Conservation (phyloP, 139 green algal species). For the Chlamydomonas applanata region DNA sequence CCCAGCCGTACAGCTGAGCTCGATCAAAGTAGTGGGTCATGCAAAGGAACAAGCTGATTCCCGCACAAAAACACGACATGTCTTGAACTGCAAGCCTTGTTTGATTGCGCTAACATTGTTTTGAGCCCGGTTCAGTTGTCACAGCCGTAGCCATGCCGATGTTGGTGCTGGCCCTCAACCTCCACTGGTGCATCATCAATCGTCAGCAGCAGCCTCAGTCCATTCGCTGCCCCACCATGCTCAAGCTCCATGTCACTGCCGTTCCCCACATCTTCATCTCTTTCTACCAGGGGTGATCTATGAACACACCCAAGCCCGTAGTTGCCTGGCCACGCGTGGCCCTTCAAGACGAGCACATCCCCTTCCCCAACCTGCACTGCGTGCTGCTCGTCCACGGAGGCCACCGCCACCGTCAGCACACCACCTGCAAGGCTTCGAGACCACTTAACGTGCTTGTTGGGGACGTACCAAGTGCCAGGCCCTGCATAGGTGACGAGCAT, state of each 20-base stretch:
- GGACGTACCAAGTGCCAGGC: slow-evolving; percentile 35
- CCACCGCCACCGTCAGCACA: slow-evolving; percentile 17
- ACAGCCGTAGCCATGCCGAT: background rate
- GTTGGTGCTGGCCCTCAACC: background rate
- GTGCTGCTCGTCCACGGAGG: slow-evolving; percentile 13
- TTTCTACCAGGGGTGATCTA: background rate
- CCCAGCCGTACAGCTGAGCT: no score
- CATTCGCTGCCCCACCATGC: background rate
- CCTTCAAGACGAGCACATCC: slow-evolving; percentile 45
- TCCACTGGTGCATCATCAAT: slow-evolving; percentile 24
- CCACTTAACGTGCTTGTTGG: slow-evolving; percentile 39
- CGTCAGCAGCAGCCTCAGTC: slow-evolving; percentile 28
- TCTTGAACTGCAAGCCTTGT: no score
- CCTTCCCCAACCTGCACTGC: slow-evolving; percentile 15
- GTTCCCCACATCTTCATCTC: background rate
- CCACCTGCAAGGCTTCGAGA: background rate
- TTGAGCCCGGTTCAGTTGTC: no score
- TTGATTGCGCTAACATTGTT: no score
- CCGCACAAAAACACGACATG: no score
- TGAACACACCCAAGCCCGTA: background rate
- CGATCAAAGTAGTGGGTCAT: no score
- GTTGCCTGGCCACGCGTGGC: slow-evolving; percentile 27
- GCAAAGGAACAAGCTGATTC: no score
- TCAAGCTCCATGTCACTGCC: background rate
- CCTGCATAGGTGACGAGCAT: slow-evolving; percentile 40